These are phyloP conservation scores for Lagerstroemia speciosa DNA, from an alignment of 345 rosid species.

Conservation along the genomic window DNA sequence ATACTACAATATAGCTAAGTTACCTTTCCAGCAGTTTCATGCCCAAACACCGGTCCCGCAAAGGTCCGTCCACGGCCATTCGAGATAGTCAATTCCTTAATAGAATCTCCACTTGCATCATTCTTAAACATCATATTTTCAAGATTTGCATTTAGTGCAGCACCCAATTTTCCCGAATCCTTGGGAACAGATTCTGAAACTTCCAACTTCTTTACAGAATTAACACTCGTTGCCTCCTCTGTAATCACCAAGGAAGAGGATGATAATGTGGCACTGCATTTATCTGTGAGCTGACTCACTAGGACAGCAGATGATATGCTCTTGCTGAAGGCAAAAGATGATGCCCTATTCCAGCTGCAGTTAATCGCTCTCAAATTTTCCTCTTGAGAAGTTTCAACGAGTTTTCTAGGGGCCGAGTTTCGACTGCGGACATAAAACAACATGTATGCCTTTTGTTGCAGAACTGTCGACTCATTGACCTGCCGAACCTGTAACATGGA, in stretches of 20 bases:
- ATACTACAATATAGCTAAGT: background rate
- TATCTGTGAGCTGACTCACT: slow-evolving; percentile 25
- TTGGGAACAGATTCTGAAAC: background rate
- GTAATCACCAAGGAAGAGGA: slow-evolving; percentile 18
- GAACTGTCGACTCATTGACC: slow-evolving; percentile 69
- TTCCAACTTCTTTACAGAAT: background rate
- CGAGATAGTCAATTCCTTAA: background rate
- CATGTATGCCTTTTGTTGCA: slow-evolving; percentile 95
- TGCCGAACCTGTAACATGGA: slow-evolving; percentile 50
- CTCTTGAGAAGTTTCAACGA: slow-evolving; percentile 28
- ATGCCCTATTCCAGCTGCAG: slow-evolving; percentile 20
- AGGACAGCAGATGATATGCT: slow-evolving; percentile 20
- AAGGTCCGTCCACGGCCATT: background rate
- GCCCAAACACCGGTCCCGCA: background rate
- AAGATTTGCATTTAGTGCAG: background rate
- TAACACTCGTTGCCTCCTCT: slow-evolving; percentile 18
- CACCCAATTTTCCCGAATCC: background rate
- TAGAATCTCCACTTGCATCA: background rate
- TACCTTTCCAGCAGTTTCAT: background rate
- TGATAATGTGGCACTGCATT: slow-evolving; percentile 9
- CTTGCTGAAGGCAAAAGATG: slow-evolving; percentile 25
- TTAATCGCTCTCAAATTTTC: slow-evolving; percentile 32
- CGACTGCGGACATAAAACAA: slow-evolving; percentile 87
- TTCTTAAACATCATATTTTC: background rate
- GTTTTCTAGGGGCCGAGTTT: slow-evolving; percentile 35